Evolutionary conservation across 176 grass and related monocot genomes (phyloP), one percentile per base, ranked within the genome.

Genomic region (Echinochloa phyllopogon): DNA sequence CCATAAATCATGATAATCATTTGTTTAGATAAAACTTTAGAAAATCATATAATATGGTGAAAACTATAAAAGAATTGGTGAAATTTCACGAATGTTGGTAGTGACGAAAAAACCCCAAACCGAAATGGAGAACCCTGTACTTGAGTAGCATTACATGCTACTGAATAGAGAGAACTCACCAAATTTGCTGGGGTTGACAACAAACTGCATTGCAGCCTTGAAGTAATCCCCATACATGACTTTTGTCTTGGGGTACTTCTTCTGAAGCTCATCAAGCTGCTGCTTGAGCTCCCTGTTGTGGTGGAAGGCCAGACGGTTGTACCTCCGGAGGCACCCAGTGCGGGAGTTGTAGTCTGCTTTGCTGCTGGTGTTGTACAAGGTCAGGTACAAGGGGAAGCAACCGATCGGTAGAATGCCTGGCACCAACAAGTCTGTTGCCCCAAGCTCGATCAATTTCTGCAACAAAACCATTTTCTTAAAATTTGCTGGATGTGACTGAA

Each of bases 201-300:
- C 83, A 45, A 98, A 98, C 38, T 93, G 88, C 91, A 98, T 90
- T 20, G 77, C 81, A 5, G 93, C 86, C 24, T 86, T 95, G 91
- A 93, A 98, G 82, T 90, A 92, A 64, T 98, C 93, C 0, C 93
- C 96, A 29, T 95, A 98, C 86, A 95, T 95, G 85, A 98, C 87
- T 75, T 90, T 92, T 8, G 86, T 89, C 76, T 87, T 75, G 1
- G 96, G 93, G 72, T 93, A 88, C 79, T 95, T 98, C 63, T 70
- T 86, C 75, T 88, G 96, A 36, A 98, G 91, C 49, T 10, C 79
- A 39, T 88, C 71, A 57, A 98, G 74, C 52, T 93, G 86, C 40
- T 85, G 85, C 69, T 87, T 88, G 51, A 98, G 93, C 79, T 90
- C 76, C 25, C 60, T 85, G 85, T 98, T 98, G 89, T 98, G 96